Evolutionary conservation across 768 basidiomycete genomes (phyloP).

Genomic region (Tylopilus felleus): DNA sequence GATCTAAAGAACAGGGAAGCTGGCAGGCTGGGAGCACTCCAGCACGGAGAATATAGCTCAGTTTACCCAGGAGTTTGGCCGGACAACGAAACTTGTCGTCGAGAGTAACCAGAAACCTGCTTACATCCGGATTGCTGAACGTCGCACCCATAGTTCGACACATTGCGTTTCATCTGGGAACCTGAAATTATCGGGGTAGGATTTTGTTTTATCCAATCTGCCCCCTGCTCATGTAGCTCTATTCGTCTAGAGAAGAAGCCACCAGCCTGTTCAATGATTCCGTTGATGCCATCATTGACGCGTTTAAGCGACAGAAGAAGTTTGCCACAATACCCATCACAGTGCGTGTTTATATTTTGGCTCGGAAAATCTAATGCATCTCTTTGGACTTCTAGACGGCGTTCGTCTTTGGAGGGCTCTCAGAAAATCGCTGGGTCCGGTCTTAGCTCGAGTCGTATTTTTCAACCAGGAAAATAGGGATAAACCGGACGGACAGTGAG

Average conservation of each 20-base stretch:
- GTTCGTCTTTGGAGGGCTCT: not conserved
- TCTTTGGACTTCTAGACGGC: not conserved
- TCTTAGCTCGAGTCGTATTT: not conserved
- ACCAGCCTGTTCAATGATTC: not conserved
- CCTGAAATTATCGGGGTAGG: not conserved
- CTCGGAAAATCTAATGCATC: not conserved
- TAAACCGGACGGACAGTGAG: not conserved
- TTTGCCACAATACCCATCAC: not conserved
- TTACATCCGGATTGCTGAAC: not conserved
- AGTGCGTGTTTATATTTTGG: not conserved
- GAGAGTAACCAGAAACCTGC: not conserved
- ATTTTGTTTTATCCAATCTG: not conserved
- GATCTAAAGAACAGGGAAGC: not conserved
- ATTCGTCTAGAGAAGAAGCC: not conserved
- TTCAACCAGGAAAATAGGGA: not conserved
- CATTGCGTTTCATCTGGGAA: not conserved
- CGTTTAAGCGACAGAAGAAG: not conserved
- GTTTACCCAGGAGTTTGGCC: not conserved
- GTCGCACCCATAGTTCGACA: not conserved
- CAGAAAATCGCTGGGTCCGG: not conserved
- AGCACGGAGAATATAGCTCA: not conserved
- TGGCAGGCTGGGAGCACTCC: not conserved
- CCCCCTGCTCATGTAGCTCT: not conserved
- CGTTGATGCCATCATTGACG: not conserved
- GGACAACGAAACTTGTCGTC: not conserved